Base-by-base conservation (phyloP, 306 rosid species). In the Cyamopsis tetragonoloba region DNA sequence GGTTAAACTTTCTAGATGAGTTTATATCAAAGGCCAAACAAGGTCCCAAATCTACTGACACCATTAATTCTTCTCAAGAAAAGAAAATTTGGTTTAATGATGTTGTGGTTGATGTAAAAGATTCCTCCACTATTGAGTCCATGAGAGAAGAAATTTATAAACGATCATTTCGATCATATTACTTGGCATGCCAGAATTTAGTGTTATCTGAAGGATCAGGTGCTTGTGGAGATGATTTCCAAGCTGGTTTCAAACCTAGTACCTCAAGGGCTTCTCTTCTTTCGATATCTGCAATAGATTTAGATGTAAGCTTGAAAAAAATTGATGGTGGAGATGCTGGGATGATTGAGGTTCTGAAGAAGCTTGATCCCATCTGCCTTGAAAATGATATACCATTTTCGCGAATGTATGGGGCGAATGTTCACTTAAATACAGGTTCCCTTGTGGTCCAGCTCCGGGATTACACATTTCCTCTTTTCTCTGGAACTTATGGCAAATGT, bases 271-370 rank as follows among this genome's bases (percentile, higher is more conserved):
- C 84, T 73, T 95, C 95, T 62, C 88, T 95, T 79, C 85, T 95
- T 74, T 91, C 96, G 13, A 79, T 95, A 79, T 34, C 87, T 67
- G 97, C 92, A 7, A 61, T 73, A 34, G 95, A 95, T 69, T 77
- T 95, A 34, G 96, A 88, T 69, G 64, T 95, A 43, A 83, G 82
- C 85, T 82, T 95, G 88, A 86, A 84, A 66, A 83, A 77, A 81
- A 86, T 95, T 85, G 95, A 85, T 62, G 99, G 96, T 34, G 99
- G 96, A 31, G 95, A 85, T 64, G 84, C 71, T 81, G 97, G 99
- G 74, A 95, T 91, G 91, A 85, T 90, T 77, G 92, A 91, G 59
- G 72, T 88, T 70, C 53, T 95, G 72, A 82, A 85, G 87, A 85
- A 47, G 83, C 92, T 95, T 73, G 99, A 95, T 85, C 99, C 99